Conservation (phyloP, 208 protist genomes). For the Crithidia bombi region DNA sequence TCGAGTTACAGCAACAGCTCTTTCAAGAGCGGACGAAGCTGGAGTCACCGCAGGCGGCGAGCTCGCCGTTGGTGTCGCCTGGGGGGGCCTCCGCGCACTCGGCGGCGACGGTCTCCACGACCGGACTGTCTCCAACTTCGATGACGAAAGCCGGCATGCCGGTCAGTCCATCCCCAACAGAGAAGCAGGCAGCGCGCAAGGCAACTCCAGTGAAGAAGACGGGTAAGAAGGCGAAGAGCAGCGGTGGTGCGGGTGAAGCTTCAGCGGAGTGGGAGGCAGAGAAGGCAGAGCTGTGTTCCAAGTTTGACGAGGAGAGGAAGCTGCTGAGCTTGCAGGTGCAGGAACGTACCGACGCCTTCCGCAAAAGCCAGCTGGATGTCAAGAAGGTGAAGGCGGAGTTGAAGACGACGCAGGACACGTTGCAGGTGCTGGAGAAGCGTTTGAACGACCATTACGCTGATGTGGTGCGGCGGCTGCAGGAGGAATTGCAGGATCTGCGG, state of each 20-base stretch:
- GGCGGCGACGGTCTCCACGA: neutral
- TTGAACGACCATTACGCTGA: constrained; percentile 33
- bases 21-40: constrained; percentile 5
- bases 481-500: constrained; percentile 25
- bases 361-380: constrained; percentile 31
- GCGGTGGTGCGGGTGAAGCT: neutral
- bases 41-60: constrained; percentile 1
- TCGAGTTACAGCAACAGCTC: constrained; percentile 32
- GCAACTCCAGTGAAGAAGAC: neutral
- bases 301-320: constrained; percentile 19
- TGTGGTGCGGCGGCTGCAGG: constrained; percentile 31
- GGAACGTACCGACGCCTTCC: constrained; percentile 30
- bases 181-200: constrained; percentile 4
- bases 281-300: neutral
- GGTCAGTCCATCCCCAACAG: neutral
- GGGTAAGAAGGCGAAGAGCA: constrained; percentile 14
- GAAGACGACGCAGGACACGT: constrained; percentile 21
- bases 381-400: constrained; percentile 31
- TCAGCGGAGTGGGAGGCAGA: neutral
- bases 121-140: neutral
- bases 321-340: constrained; percentile 20
- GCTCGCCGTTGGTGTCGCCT: neutral
- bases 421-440: constrained; percentile 22
- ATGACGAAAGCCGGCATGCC: neutral
- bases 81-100: constrained; percentile 8